A percentile compares a stretch with the other conserved stretches of the same genome.
Evolutionary conservation across 768 basidiomycete genomes (phyloP).

Genomic region (Strobilomyces confusus): DNA sequence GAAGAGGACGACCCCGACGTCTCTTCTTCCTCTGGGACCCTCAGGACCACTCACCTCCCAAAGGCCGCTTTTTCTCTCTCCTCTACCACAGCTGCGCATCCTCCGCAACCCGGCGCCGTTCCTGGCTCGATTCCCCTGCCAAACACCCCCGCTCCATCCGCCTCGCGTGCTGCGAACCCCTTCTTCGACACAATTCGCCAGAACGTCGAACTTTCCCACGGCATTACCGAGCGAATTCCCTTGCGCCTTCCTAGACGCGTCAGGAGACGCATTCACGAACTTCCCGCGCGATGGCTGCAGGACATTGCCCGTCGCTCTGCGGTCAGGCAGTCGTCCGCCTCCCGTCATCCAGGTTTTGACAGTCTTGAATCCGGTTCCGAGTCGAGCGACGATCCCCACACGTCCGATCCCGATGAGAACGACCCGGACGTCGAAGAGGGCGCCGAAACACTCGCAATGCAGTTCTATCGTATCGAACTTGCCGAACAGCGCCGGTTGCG

Average conservation of each 20-base stretch:
- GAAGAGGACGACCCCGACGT: constrained; percentile 49
- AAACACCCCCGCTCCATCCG: constrained; percentile 20
- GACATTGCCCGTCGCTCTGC: constrained; percentile 60
- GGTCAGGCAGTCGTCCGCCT: constrained; percentile 10
- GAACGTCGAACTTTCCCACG: constrained; percentile 73
- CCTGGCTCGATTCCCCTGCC: background rate
- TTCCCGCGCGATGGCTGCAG: constrained; percentile 78
- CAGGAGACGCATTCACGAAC: constrained; percentile 58
- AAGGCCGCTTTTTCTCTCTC: constrained; percentile 59
- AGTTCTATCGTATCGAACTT: constrained; percentile 90
- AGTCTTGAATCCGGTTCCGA: constrained; percentile 29
- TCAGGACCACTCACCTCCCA: constrained; percentile 59
- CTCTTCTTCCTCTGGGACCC: constrained; percentile 21
- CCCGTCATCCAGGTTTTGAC: constrained; percentile 16
- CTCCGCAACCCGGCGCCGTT: constrained; percentile 6
- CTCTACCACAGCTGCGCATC: constrained; percentile 34
- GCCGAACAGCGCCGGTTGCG: constrained; percentile 87
- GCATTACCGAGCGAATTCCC: constrained; percentile 78
- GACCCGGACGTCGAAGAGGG: constrained; percentile 56
- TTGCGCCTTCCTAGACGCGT: constrained; percentile 51
- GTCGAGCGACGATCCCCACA: constrained; percentile 32
- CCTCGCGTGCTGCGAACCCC: constrained; percentile 56
- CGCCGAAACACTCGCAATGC: constrained; percentile 78
- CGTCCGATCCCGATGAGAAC: constrained; percentile 32
- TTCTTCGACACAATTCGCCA: constrained; percentile 95